Conservation (phyloP, 768 basidiomycete species). For the Amanita pallidorosea region DNA sequence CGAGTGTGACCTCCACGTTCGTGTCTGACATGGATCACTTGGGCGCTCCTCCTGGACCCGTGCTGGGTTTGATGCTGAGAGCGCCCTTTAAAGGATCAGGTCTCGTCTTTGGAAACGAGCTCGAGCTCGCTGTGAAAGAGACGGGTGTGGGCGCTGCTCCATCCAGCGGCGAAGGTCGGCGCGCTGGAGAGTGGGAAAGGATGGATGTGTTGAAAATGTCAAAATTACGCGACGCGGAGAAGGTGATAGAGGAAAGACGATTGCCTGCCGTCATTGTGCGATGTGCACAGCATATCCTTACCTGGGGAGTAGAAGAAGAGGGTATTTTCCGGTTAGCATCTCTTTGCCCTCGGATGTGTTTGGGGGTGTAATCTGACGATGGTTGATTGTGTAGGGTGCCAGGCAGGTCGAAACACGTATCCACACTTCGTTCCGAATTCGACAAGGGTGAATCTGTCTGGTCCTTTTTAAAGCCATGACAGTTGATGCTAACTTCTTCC, state of each 20-base stretch:
- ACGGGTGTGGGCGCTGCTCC: conserved; percentile 19
- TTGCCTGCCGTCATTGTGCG: conserved; percentile 72
- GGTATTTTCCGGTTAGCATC: conserved; percentile 71
- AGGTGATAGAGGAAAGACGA: conserved; percentile 35
- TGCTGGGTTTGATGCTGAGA: conserved; percentile 46
- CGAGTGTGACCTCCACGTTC: conserved; percentile 29
- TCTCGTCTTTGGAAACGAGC: conserved; percentile 56
- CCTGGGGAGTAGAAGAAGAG: conserved; percentile 82
- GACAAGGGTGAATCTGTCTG: conserved; percentile 46
- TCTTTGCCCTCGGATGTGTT: not conserved
- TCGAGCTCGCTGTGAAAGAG: conserved; percentile 25
- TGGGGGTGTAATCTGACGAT: conserved; percentile 8
- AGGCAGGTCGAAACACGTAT: conserved; percentile 74
- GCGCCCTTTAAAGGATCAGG: conserved; percentile 39
- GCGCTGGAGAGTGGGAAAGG: conserved; percentile 9
- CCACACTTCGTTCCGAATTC: conserved; percentile 68
- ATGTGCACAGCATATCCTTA: conserved; percentile 72
- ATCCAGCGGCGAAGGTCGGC: conserved; percentile 7
- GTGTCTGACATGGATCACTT: conserved; percentile 41
- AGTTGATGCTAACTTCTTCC: not conserved
- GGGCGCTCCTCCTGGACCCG: conserved; percentile 30
- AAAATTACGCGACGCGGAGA: conserved; percentile 17
- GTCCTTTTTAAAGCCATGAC: not conserved
- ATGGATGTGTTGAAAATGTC: conserved; percentile 8
- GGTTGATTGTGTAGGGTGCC: conserved; percentile 44